Evolutionary conservation across 176 grass and related monocot genomes (phyloP), one percentile per base, ranked within the genome.

Genomic region (Avena sativa): DNA sequence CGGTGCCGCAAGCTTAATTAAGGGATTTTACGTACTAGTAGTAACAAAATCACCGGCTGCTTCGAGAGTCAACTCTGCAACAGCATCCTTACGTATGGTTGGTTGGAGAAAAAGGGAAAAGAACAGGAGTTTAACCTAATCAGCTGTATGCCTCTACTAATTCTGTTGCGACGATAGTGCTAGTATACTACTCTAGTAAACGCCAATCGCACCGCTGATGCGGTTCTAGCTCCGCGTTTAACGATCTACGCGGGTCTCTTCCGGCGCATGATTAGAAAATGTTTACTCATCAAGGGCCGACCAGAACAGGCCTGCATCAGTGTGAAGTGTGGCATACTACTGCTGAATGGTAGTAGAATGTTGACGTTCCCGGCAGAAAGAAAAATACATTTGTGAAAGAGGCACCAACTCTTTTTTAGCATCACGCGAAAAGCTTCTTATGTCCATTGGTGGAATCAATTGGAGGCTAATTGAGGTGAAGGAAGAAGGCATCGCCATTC

Each of bases 21-120:
- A 28, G 60, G 50, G 26, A 40, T 13, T 36, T 21, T 11, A 26
- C 63, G 7, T 43, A 43, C 6, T 78, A 84, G 7, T 43, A 43
- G 40, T 78, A 84, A 8, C 26, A 84, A 84, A 79, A 84, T 72
- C 81, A 79, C 74, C 87, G 87, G 20, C 81, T n/a, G n/a, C 26
- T 66, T 32, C 20, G 64, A 34, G 11, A 20, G 81, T 84, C 74
- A 89, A 84, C 87, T 4, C 53, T 48, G 71, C 63, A 57, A 19
- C 19, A 61, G n/a, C 32, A 53, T 56, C 8, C 58, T 20, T 57
- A 32, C 32, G 2, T 36, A 81, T 83, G 9, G 40, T 34, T 44
- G 49, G 25, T 23, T 76, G 79, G 72, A 19, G 64, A 72, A 64
- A 83, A 23, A 52, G 49, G 28, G 56, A 53, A 20, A 53, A 25